Conservation (phyloP, 2,329 filamentous ascomycete species). For the Alternaria sp. region DNA sequence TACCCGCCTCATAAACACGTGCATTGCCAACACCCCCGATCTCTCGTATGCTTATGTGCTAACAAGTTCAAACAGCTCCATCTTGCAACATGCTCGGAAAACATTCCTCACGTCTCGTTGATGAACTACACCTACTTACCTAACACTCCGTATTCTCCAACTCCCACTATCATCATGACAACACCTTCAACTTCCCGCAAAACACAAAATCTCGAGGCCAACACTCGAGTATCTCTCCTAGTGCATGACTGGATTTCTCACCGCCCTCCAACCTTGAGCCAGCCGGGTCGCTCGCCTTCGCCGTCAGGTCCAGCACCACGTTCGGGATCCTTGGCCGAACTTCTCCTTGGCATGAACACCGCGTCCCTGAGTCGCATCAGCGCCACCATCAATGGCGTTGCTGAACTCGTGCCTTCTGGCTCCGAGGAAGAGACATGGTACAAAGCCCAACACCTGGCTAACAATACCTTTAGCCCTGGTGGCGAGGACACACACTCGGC, state of each 20-base stretch:
- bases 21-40: background rate
- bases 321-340: conserved; percentile 77
- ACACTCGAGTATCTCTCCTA: conserved; percentile 89
- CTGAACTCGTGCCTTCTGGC: conserved; percentile 72
- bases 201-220: conserved; percentile 79
- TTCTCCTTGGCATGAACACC: conserved; percentile 90
- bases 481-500: conserved; percentile 37
- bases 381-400: conserved; percentile 91
- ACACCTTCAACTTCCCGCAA: conserved; percentile 81
- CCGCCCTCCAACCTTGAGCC: conserved; percentile 75
- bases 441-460: conserved; percentile 81
- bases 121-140: conserved; percentile 99
- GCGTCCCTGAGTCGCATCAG: conserved; percentile 86
- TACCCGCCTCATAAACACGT: background rate
- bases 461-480: conserved; percentile 78
- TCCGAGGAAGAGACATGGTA: conserved; percentile 87
- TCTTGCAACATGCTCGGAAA: conserved; percentile 85
- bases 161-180: conserved; percentile 83
- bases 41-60: background rate
- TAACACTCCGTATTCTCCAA: conserved; percentile 68
- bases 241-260: conserved; percentile 98
- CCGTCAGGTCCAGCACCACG: conserved; percentile 59
- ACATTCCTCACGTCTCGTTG: conserved; percentile 88
- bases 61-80: conserved; percentile 71
- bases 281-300: conserved; percentile 62